phyloP scores from a whole-genome alignment of 108 stramenopile species.

The Nitzschia sp. region DNA sequence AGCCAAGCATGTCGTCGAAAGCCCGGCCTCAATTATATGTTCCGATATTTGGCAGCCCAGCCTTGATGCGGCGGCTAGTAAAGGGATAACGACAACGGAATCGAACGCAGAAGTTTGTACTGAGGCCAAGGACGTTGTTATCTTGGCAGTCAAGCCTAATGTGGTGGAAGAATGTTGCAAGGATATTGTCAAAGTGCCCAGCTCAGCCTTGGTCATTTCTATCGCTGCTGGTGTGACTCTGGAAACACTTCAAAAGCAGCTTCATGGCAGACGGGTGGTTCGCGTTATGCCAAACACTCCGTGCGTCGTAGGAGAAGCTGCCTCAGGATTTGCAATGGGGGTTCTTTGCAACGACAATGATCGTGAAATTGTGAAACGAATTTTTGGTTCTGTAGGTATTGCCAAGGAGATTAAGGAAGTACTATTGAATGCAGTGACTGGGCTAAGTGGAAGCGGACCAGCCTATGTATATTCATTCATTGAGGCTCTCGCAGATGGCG shows the following conservation, averaged over 20 bases:
- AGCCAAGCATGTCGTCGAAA: conserved; percentile 42
- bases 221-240: conserved; percentile 91
- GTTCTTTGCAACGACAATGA: conserved; percentile 68
- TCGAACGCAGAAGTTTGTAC: conserved; percentile 64
- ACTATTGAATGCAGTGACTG: conserved; percentile 89
- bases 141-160: conserved; percentile 82
- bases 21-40: conserved; percentile 54
- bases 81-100: conserved; percentile 58
- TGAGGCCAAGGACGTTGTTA: conserved; percentile 58
- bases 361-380: conserved; percentile 56
- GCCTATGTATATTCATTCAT: conserved; percentile 95
- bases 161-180: conserved; percentile 52
- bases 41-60: conserved; percentile 67
- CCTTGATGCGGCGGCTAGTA: conserved; percentile 47
- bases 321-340: conserved; percentile 82
- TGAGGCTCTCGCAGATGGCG: conserved; percentile 96
- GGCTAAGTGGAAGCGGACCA: conserved; percentile 93
- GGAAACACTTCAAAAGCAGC: conserved; percentile 53
- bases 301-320: conserved; percentile 87
- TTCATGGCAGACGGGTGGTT: conserved; percentile 73
- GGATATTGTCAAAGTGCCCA: conserved; percentile 47
- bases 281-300: conserved; percentile 97
- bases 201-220: conserved; percentile 64
- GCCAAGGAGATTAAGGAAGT: conserved; percentile 82
- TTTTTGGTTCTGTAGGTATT: conserved; percentile 82